Base-by-base conservation (phyloP, 371 early-diverging fungal genomes). In the Thermomucor indicae-seudaticae region DNA sequence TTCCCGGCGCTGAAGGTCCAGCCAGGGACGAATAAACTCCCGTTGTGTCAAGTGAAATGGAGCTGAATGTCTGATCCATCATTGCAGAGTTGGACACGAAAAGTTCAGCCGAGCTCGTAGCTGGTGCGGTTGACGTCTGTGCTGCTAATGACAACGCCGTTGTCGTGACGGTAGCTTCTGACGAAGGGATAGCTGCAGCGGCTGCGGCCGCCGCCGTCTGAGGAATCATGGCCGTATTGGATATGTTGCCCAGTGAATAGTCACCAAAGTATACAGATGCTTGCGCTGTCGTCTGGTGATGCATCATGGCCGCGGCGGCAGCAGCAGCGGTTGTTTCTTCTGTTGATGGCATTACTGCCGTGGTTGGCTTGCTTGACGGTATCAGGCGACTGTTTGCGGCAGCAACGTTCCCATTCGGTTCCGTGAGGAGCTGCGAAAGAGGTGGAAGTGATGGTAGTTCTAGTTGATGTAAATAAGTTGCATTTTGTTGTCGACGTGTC, bases 361-460 rank as follows among this genome's bases (percentile, higher is more conserved):
- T 39, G 24, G 27, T 28, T 37, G 24, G 20, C 12, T 32, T 12
- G 7, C 39, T 10, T 20, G 23, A 2, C 29, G 14, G n/a, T 23
- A 20, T 14, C 29, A 43, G 40, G 12, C 16, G 43, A 27, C n/a
- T 44, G n/a, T 35, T 43, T 25, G 38, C 29, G 42, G 17, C n/a
- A 31, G 20, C 23, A 3, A 5, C 16, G 14, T 42, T 38, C 38
- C 22, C 37, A 16, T 41, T 30, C n/a, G 34, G 43, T 20, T 41
- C 32, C 24, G 49, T 32, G 31, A 72, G 45, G 7, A 72, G 37
- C 34, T 67, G 58, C 14, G 67, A 65, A 17, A 67, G 54, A 8
- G 68, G 60, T 23, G 72, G 68, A 34, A 66, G 38, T 17, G 56
- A 62, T 28, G 66, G 67, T 46, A 67, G 39, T 32, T 64, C 62